Evolutionary conservation across 164 flowering plant species (phyloP), one percentile per base, ranked within the genome.

Genomic region (Vitis labrusca): DNA sequence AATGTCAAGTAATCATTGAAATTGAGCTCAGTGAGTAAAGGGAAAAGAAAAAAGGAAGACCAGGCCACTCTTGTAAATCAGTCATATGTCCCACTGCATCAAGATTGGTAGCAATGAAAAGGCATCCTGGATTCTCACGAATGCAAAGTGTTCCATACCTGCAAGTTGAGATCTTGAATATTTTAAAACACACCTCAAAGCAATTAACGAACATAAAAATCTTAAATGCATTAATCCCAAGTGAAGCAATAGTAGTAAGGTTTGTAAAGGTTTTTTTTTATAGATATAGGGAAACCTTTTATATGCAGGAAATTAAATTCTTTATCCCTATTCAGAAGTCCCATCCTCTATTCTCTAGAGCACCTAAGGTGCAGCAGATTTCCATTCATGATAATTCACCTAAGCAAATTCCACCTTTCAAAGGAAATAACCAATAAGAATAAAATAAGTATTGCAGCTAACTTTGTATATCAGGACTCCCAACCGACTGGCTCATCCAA

Each of bases 31-130:
- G 16, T 53, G 56, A 53, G 16, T 53, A n/a, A 49, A 65, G 16
- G 29, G 10, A 16, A 14, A 68, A 59, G 49, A 50, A n/a, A 72
- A 62, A 59, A 37, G 44, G 69, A 19, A 58, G 70, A 91, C 99
- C 99, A 58, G 99, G 99, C 94, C 96, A 91, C 77, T 95, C 99
- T 86, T 95, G 98, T 72, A 83, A 72, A 76, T 86, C 86, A 59
- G 94, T 91, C 85, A 93, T 80, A 73, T 89, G 84, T 50, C 94
- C 99, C 29, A 86, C 82, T 12, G 99, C 89, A 86, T 95, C 99
- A 30, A 93, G 93, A 64, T 95, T 91, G 48, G 97, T 94, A 30
- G 98, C 98, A 71, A 94, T 84, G 73, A 92, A 94, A 55, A 92
- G 85, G 85, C 98, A 92, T 59, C 97, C 97, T 7, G 92, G 92